Evolutionary conservation across 1,284 basidiomycete genomes (phyloP).

Genomic region (Heterobasidion annosum): DNA sequence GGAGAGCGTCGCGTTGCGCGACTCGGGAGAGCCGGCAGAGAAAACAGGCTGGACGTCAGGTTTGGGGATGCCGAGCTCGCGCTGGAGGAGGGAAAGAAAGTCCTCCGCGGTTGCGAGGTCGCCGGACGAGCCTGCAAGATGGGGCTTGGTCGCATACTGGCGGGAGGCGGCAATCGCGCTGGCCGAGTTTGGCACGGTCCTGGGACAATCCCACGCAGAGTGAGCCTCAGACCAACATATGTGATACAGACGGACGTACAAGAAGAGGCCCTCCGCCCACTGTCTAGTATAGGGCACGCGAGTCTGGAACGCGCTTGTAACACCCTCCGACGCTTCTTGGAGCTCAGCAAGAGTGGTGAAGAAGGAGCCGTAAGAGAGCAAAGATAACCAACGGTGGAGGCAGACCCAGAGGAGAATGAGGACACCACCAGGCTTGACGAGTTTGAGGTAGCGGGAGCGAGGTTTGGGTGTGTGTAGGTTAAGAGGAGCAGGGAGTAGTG

Average conservation of each 20-base stretch:
- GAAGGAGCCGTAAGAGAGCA: neutral
- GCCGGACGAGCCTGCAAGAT: conserved; percentile 59
- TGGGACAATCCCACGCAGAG: conserved; percentile 14
- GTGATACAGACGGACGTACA: conserved; percentile 8
- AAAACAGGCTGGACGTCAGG: conserved; percentile 44
- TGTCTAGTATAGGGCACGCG: conserved; percentile 1
- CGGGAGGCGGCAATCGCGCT: conserved; percentile 51
- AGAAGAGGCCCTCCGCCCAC: conserved; percentile 14
- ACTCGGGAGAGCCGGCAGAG: conserved; percentile 53
- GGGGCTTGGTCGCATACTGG: conserved; percentile 57
- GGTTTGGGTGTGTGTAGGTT: neutral
- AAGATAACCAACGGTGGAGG: conserved; percentile 5
- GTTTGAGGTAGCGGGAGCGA: neutral
- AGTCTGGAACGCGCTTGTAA: conserved; percentile 7
- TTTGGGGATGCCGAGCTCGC: conserved; percentile 43
- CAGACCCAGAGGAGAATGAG: conserved; percentile 1
- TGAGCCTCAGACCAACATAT: neutral
- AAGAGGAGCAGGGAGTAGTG: neutral
- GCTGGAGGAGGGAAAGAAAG: conserved; percentile 55
- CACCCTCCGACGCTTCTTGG: neutral
- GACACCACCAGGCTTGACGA: conserved; percentile 1
- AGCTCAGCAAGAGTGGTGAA: neutral
- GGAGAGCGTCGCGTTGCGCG: conserved; percentile 53
- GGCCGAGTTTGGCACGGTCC: conserved; percentile 46
- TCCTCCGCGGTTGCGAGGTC: conserved; percentile 60